Evolutionary conservation across 305 asterid species (phyloP).

Genomic region (Fraxinus sp.): DNA sequence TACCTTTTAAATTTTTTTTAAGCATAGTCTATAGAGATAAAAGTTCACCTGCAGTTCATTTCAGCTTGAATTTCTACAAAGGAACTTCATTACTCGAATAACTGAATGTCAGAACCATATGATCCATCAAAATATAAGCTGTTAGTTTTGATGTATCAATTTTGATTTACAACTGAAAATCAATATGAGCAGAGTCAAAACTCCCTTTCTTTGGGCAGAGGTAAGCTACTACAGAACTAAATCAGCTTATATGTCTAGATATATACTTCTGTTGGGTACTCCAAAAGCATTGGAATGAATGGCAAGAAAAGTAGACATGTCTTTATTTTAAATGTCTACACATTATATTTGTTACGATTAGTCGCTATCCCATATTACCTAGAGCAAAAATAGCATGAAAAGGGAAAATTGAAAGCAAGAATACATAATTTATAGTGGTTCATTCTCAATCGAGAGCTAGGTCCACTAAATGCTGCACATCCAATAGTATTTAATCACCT

Average conservation of each 20-base stretch:
- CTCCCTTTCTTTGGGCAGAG: neutral
- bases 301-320: neutral
- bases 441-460: neutral
- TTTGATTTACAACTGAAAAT: neutral
- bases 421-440: neutral
- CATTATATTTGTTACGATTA: neutral
- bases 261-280: neutral
- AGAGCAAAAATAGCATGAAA: neutral
- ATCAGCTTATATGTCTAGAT: neutral
- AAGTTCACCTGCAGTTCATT: neutral
- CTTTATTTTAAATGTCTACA: neutral
- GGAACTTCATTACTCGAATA: constrained; percentile 3
- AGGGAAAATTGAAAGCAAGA: neutral
- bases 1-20: neutral
- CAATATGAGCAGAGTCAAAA: neutral
- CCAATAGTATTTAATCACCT: neutral
- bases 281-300: neutral
- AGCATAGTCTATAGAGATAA: neutral
- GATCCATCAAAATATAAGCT: neutral
- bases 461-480: neutral
- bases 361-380: neutral
- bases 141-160: neutral
- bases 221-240: neutral
- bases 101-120: neutral
- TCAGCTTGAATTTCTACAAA: constrained; percentile 13